phyloP scores from a whole-genome alignment of 2,329 filamentous ascomycete species.

The Arthrocladium fulminans region DNA sequence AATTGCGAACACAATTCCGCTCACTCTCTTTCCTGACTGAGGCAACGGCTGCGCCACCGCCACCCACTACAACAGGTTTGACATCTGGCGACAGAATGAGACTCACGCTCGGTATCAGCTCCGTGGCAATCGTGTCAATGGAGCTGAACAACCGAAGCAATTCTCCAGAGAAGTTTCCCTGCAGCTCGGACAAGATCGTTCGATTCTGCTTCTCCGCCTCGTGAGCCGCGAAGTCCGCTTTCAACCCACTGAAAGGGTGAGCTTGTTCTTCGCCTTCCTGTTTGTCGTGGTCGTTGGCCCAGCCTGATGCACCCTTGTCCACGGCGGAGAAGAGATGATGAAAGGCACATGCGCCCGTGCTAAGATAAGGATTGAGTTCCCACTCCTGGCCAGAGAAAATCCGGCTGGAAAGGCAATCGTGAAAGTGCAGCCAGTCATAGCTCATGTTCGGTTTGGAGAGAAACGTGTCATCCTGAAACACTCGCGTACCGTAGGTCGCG shows the following conservation, averaged over 20 bases:
- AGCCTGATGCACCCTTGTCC: constrained; percentile 37
- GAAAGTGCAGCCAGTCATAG: constrained; percentile 94
- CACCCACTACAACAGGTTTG: constrained; percentile 75
- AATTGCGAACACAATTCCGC: constrained; percentile 67
- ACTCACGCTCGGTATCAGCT: constrained; percentile 69
- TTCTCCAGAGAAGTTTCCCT: constrained; percentile 61
- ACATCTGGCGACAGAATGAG: constrained; percentile 81
- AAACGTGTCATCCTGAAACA: constrained; percentile 87
- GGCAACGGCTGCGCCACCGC: constrained; percentile 57
- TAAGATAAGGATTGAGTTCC: constrained; percentile 82
- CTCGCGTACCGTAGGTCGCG: constrained; percentile 71
- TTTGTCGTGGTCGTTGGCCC: constrained; percentile 37
- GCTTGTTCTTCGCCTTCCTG: constrained; percentile 34
- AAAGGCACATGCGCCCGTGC: constrained; percentile 77
- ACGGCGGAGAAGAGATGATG: constrained; percentile 82
- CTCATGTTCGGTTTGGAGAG: constrained; percentile 78
- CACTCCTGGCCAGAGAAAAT: constrained; percentile 83
- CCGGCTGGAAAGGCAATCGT: constrained; percentile 70
- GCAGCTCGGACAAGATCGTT: constrained; percentile 63
- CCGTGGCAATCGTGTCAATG: constrained; percentile 64
- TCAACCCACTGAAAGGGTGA: constrained; percentile 69
- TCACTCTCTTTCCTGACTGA: constrained; percentile 84
- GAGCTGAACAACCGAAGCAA: constrained; percentile 72
- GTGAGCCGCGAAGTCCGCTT: constrained; percentile 70
- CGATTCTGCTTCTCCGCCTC: constrained; percentile 75